A percentile compares a stretch with the other conserved stretches of the same genome.
These are phyloP conservation scores for Amauroascus niger DNA, from an alignment of 2,329 filamentous ascomycete genomes.

Conservation along the genomic window DNA sequence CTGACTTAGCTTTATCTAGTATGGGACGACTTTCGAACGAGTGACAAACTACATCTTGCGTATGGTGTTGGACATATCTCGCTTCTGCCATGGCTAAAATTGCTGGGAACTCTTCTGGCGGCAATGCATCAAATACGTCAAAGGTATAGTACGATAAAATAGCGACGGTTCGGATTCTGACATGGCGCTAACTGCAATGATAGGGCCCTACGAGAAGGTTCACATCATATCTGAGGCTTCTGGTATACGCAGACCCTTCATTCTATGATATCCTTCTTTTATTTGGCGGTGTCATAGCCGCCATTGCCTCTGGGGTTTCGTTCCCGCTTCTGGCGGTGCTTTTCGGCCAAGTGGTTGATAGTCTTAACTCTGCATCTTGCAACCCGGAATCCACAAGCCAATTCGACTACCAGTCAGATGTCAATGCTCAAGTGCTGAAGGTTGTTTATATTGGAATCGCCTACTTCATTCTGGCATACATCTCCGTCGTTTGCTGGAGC, in stretches of 20 bases:
- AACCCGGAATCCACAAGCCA: neutral
- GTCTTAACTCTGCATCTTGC: constrained; percentile 24
- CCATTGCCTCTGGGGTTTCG: constrained; percentile 25
- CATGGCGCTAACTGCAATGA: neutral
- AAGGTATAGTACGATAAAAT: constrained; percentile 6
- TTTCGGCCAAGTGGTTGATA: constrained; percentile 27
- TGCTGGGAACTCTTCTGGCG: neutral
- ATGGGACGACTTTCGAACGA: neutral
- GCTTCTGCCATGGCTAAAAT: neutral
- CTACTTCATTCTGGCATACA: constrained; percentile 50
- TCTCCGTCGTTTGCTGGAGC: constrained; percentile 51
- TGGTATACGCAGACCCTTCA: constrained; percentile 17
- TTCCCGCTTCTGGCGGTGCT: constrained; percentile 27
- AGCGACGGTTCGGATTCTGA: neutral
- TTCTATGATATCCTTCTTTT: constrained; percentile 16
- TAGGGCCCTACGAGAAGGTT: constrained; percentile 2
- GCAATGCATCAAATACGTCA: neutral
- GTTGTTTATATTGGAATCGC: constrained; percentile 51
- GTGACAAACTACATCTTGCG: neutral
- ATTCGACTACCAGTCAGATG: constrained; percentile 31
- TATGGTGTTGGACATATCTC: neutral
- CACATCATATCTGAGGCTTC: constrained; percentile 14
- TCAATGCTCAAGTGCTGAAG: constrained; percentile 46
- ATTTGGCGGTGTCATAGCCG: constrained; percentile 20
- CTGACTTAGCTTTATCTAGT: too few species aligned